These are phyloP conservation scores for Candida frijolesensis DNA, from an alignment of 1,139 yeast species.

Conservation along the genomic window DNA sequence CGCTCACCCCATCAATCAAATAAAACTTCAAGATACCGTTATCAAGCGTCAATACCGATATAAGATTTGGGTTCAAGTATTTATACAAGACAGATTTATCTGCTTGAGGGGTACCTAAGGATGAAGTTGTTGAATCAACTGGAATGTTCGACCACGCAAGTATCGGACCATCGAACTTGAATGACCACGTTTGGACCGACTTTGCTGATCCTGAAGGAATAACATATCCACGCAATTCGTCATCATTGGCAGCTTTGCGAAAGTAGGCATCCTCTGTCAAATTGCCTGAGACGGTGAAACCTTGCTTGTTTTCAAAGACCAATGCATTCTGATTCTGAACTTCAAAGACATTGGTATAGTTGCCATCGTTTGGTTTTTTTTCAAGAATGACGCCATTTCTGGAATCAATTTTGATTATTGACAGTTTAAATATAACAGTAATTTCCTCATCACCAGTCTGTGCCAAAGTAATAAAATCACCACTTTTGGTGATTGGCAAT, in stretches of 20 bases:
- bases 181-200: constrained; percentile 33
- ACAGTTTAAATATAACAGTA: constrained; percentile 23
- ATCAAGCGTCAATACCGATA: constrained; percentile 55
- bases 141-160: constrained; percentile 29
- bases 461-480: constrained; percentile 21
- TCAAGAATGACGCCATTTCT: constrained; percentile 26
- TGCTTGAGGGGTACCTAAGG: constrained; percentile 71
- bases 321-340: constrained; percentile 10
- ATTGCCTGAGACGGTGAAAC: background rate
- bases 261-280: constrained; percentile 16
- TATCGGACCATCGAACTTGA: constrained; percentile 23
- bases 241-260: constrained; percentile 14
- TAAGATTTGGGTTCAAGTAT: constrained; percentile 71
- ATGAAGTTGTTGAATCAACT: constrained; percentile 50
- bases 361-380: constrained; percentile 6
- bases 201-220: constrained; percentile 10
- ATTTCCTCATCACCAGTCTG: constrained; percentile 18
- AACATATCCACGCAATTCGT: constrained; percentile 27
- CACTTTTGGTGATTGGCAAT: constrained; percentile 14
- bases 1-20: constrained; percentile 70
- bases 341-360: constrained; percentile 8
- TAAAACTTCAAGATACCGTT: constrained; percentile 41
- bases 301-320: constrained; percentile 13
- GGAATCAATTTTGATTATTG: constrained; percentile 22
- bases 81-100: constrained; percentile 81